Conservation (phyloP, 768 basidiomycete genomes). For the Kwoniella sp. region DNA sequence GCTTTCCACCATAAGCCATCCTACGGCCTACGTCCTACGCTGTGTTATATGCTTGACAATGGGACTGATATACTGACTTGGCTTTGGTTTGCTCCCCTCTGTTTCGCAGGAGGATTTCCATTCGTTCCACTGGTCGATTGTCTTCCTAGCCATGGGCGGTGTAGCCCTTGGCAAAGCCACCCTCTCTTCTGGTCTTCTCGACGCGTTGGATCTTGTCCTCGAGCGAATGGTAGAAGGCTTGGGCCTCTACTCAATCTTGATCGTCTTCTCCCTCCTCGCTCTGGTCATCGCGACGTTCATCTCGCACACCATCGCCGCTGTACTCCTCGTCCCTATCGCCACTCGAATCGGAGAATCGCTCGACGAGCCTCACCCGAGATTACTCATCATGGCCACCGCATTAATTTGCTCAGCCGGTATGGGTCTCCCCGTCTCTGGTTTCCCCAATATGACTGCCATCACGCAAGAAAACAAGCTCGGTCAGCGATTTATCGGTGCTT, state of each 20-base stretch:
- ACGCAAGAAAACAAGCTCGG: conserved; percentile 93
- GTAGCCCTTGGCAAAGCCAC: conserved; percentile 95
- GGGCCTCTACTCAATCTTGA: conserved; percentile 68
- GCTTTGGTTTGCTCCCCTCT: no score
- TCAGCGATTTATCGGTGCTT: conserved; percentile 75
- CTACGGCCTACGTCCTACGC: no score
- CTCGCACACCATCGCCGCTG: conserved; percentile 94
- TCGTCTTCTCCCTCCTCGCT: conserved; percentile 64
- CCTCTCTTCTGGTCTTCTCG: conserved; percentile 79
- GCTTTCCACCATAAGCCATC: no score
- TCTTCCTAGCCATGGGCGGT: conserved; percentile 70
- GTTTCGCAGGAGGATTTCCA: conserved; percentile 58
- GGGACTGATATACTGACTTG: no score
- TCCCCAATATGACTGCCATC: conserved; percentile 92
- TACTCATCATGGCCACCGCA: conserved; percentile 85
- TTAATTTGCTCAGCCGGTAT: conserved; percentile 93
- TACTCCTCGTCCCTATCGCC: conserved; percentile 95
- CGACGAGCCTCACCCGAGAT: conserved; percentile 68
- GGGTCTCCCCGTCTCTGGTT: conserved; percentile 99
- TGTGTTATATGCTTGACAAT: no score
- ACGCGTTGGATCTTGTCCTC: conserved; percentile 67
- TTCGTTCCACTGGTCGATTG: conserved; percentile 52
- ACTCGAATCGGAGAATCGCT: conserved; percentile 82
- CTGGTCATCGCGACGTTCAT: conserved; percentile 61
- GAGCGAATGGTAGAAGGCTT: conserved; percentile 64